phyloP scores from a whole-genome alignment of 2,329 filamentous ascomycete species.

The Sporothrix luriei region DNA sequence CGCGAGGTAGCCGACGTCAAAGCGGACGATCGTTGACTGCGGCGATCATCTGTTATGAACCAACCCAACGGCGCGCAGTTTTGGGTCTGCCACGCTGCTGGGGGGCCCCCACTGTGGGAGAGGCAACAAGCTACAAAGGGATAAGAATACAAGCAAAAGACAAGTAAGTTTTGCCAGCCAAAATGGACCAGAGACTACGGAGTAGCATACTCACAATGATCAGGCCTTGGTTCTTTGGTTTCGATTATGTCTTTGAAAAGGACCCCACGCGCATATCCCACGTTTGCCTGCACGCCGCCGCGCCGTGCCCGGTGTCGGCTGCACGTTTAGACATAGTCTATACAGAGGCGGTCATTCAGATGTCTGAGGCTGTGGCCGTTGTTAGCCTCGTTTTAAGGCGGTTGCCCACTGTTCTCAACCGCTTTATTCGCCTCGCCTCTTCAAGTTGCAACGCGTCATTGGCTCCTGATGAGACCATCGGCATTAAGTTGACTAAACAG shows the following conservation, averaged over 20 bases:
- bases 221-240: neutral
- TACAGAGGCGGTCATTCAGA: neutral
- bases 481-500: conserved; percentile 16
- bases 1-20: neutral
- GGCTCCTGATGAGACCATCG: conserved; percentile 33
- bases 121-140: neutral
- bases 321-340: no score
- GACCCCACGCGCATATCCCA: conserved; percentile 15
- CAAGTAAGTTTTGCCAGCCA: neutral
- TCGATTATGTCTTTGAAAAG: neutral
- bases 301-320: conserved; percentile 26
- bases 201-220: neutral
- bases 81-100: neutral
- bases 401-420: conserved; percentile 10
- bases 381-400: conserved; percentile 22
- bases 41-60: conserved; percentile 1
- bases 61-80: conserved; percentile 1
- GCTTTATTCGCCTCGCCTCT: neutral
- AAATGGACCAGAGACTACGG: neutral
- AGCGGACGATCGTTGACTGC: neutral
- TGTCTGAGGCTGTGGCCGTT: neutral
- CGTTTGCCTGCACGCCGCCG: neutral
- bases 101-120: conserved; percentile 3
- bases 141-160: neutral
- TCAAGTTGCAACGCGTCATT: conserved; percentile 24